Base-by-base conservation (phyloP, 2,329 filamentous ascomycete species). In the Apiospora phragmitis region DNA sequence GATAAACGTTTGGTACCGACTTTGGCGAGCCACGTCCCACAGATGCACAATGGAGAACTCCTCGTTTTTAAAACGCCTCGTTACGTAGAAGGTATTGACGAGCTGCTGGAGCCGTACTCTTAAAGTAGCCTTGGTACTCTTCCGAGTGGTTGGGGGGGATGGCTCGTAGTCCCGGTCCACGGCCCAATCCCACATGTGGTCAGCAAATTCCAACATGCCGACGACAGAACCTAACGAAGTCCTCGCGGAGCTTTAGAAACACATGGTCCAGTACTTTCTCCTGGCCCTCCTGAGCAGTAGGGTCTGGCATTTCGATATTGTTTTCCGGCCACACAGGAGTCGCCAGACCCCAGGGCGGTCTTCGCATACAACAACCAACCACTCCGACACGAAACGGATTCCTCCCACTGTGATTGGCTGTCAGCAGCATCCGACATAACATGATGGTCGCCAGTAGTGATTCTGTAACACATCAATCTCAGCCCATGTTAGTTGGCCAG, bases 51-150 rank as follows among this genome's bases (percentile, higher is more conserved):
- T 67, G n/a, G 68, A n/a, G 43, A 66, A 26, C 42, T 66, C 55
- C 12, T 65, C 68, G 21, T 12, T 38, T 18, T 41, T 32, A 12
- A 35, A 67, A 2, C 59, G 68, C 32, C 68, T n/a, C 6, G 42
- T 43, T 11, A 66, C 21, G 32, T 66, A 70, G 32, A 70, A 70
- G 59, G 55, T 70, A 3, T 70, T 70, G 59, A 55, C 43, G 38
- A 70, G 68, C 35, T 67, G 68, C n/a, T 70, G 59, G 21, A 70
- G 14, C 18, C 59, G 26, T 32, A 67, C 68, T 8, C 21, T 29
- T 4, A 69, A 69, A 9, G 21, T 69, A 69, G 29, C 68, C 68
- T 24, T 41, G 51, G 26, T 66, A 69, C 14, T 51, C 29, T 12
- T 69, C 47, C 38, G 38, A 6, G 16, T 16, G 16, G 26, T 59